These are phyloP conservation scores for Saccharomycopsis capsularis DNA, from an alignment of 805 yeast species.

Conservation along the genomic window DNA sequence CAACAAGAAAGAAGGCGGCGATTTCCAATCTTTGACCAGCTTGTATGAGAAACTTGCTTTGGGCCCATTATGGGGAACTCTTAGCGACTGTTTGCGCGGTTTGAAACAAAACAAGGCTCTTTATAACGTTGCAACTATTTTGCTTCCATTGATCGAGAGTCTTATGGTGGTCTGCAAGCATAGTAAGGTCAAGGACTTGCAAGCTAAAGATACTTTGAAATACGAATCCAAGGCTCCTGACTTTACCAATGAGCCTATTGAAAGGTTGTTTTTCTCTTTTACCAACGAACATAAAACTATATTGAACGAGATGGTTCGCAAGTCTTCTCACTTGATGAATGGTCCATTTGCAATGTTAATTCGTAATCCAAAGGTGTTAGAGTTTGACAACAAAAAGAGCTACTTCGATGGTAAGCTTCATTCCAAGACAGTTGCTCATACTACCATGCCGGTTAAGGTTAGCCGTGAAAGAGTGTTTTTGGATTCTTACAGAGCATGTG, in stretches of 20 bases:
- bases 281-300: conserved; percentile 85
- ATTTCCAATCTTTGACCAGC: conserved; percentile 42
- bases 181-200: conserved; percentile 54
- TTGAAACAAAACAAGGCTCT: conserved; percentile 53
- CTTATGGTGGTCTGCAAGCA: conserved; percentile 96
- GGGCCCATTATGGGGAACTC: conserved; percentile 78
- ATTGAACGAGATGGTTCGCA: conserved; percentile 83
- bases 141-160: conserved; percentile 83
- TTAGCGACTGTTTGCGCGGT: conserved; percentile 61
- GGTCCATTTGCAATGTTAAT: conserved; percentile 92
- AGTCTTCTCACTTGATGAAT: conserved; percentile 87
- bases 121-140: conserved; percentile 65
- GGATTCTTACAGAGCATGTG: conserved; percentile 79
- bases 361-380: conserved; percentile 79
- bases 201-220: conserved; percentile 46
- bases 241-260: conserved; percentile 68
- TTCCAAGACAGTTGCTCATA: conserved; percentile 34
- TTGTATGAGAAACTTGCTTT: conserved; percentile 64
- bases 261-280: conserved; percentile 72
- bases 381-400: conserved; percentile 87
- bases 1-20: conserved; percentile 25
- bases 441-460: conserved; percentile 55
- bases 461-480: conserved; percentile 87
- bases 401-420: conserved; percentile 76
- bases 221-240: conserved; percentile 61